Percentiles rank a stretch among this genome's conserved stretches.
Conservation (phyloP, 2,329 filamentous ascomycete species). For the Trichoderma sp. region DNA sequence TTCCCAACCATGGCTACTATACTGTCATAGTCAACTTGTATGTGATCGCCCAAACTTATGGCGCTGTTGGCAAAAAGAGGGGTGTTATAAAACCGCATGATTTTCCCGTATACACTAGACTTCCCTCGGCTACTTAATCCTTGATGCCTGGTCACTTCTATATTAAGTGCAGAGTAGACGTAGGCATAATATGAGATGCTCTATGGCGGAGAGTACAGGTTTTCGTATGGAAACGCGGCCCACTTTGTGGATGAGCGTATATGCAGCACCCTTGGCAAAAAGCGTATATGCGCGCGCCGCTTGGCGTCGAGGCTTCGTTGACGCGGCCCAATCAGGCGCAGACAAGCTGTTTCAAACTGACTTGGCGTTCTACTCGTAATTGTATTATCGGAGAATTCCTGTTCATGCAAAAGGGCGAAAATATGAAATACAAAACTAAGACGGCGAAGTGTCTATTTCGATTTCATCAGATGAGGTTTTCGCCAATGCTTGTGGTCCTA, state of each 20-base stretch:
- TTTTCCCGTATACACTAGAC: not conserved
- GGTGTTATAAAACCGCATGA: not conserved
- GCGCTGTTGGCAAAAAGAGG: not conserved
- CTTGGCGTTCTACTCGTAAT: not conserved
- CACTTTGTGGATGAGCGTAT: not conserved
- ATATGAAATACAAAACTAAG: not conserved
- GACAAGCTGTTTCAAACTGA: not conserved
- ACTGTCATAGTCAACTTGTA: not conserved
- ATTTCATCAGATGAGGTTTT: not conserved
- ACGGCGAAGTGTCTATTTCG: not conserved
- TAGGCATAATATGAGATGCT: not conserved
- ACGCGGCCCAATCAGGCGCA: not conserved
- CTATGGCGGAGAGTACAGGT: not conserved
- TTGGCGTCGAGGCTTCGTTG: not conserved
- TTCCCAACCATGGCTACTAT: not conserved
- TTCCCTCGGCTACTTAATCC: not conserved
- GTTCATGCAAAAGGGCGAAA: not conserved
- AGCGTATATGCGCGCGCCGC: not conserved
- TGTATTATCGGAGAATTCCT: not conserved
- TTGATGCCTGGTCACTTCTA: not conserved
- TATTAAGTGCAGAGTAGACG: not conserved
- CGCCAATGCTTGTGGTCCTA: not conserved
- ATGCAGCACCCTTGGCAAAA: not conserved
- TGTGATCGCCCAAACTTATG: not conserved
- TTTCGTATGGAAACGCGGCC: not conserved